Evolutionary conservation across 2,329 filamentous ascomycete species (phyloP).

Genomic region (Ophiostoma piceae): DNA sequence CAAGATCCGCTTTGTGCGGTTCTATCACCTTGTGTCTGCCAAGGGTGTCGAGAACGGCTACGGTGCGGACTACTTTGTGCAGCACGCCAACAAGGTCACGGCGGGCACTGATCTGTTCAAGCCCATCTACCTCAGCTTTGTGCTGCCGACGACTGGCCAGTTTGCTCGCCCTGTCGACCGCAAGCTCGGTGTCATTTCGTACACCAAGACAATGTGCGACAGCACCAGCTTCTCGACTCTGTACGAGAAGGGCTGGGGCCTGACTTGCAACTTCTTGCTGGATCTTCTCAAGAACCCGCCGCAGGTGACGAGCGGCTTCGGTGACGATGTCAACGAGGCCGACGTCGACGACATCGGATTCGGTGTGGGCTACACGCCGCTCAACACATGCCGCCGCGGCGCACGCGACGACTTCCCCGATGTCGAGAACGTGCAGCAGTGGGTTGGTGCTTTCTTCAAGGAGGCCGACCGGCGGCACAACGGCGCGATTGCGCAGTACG

Average conservation of each 20-base stretch:
- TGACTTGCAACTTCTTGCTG: constrained; percentile 83
- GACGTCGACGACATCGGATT: constrained; percentile 95
- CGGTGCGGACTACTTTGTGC: constrained; percentile 87
- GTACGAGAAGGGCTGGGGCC: constrained; percentile 84
- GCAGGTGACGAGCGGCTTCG: constrained; percentile 55
- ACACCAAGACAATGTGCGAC: constrained; percentile 86
- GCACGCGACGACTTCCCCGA: constrained; percentile 79
- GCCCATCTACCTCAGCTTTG: constrained; percentile 77
- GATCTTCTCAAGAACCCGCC: constrained; percentile 87
- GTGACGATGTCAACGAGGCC: constrained; percentile 73
- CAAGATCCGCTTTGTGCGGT: constrained; percentile 80
- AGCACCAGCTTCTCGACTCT: constrained; percentile 75
- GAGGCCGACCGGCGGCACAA: constrained; percentile 68
- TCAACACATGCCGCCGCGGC: constrained; percentile 80
- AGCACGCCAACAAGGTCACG: constrained; percentile 76
- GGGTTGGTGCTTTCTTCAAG: constrained; percentile 75
- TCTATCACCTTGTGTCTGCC: constrained; percentile 89
- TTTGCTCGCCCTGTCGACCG: constrained; percentile 82
- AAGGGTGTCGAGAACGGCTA: constrained; percentile 68
- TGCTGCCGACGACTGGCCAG: constrained; percentile 84
- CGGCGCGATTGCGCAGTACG: constrained; percentile 66
- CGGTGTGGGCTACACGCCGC: constrained; percentile 85
- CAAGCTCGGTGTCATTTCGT: constrained; percentile 86
- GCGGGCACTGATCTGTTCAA: constrained; percentile 62
- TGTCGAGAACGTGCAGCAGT: constrained; percentile 72